phyloP scores from a whole-genome alignment of 2,329 filamentous ascomycete species.

The Fusarium mexicanum region DNA sequence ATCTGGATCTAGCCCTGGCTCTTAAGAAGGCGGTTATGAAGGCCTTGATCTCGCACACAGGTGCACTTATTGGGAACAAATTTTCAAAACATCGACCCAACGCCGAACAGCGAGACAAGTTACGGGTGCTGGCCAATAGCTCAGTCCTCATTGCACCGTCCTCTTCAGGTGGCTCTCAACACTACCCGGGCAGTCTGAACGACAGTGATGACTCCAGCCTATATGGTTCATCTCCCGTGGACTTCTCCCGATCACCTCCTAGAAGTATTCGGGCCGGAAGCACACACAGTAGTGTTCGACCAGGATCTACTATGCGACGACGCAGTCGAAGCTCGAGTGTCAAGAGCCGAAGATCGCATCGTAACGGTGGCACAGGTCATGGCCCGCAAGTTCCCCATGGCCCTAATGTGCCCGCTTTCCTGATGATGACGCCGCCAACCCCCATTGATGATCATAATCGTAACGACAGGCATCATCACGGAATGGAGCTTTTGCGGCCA shows the following conservation, averaged over 20 bases:
- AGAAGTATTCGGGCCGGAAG: constrained; percentile 60
- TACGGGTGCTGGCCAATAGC: constrained; percentile 85
- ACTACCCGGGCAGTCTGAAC: constrained; percentile 55
- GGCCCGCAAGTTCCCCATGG: constrained; percentile 30
- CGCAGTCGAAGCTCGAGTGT: constrained; percentile 64
- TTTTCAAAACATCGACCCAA: constrained; percentile 88
- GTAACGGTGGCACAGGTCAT: constrained; percentile 45
- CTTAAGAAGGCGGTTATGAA: constrained; percentile 95
- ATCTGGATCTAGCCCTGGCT: constrained; percentile 89
- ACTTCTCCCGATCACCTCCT: constrained; percentile 68
- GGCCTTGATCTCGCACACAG: constrained; percentile 92
- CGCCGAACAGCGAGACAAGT: constrained; percentile 78
- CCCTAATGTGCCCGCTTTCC: constrained; percentile 51
- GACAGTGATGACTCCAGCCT: constrained; percentile 68
- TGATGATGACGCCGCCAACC: constrained; percentile 60
- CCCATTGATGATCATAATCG: constrained; percentile 46
- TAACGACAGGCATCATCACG: constrained; percentile 37
- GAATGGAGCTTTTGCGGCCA: constrained; percentile 47
- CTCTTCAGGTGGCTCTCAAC: constrained; percentile 49
- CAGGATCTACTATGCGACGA: constrained; percentile 51
- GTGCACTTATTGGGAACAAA: constrained; percentile 97
- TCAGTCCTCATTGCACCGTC: constrained; percentile 69
- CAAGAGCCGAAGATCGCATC: constrained; percentile 57
- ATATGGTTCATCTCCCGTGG: constrained; percentile 63
- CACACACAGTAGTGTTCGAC: constrained; percentile 59